phyloP scores from a whole-genome alignment of 2,329 filamentous ascomycete species.

The Colletotrichum brevisporum region DNA sequence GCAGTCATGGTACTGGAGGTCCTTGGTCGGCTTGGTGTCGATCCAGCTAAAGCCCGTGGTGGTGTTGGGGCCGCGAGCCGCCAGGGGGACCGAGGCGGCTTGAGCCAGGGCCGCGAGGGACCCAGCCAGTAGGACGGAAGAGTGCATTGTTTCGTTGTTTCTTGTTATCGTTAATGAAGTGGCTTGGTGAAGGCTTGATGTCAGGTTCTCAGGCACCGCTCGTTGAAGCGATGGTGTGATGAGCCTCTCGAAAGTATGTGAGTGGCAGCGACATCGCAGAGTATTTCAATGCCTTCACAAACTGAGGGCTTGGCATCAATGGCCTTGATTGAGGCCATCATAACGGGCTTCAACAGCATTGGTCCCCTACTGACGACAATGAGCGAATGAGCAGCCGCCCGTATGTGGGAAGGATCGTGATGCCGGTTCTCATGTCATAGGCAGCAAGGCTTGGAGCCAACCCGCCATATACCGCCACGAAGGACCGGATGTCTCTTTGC shows the following conservation, averaged over 20 bases:
- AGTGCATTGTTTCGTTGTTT: not conserved
- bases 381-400: not conserved
- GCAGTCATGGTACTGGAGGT: conserved; percentile 56
- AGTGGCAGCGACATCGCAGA: not conserved
- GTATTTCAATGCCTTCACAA: not conserved
- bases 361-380: not conserved
- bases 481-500: not conserved
- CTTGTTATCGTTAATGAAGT: not conserved
- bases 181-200: not conserved
- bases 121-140: not conserved
- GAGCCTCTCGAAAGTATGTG: not conserved
- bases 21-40: conserved; percentile 48
- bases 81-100: not conserved
- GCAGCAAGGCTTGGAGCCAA: not conserved
- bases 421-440: not conserved
- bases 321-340: not conserved
- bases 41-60: conserved; percentile 51
- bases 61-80: not conserved
- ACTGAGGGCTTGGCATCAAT: not conserved
- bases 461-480: not conserved
- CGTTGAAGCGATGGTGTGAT: not conserved
- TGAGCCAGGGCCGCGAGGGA: not conserved
- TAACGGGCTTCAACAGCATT: not conserved
- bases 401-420: not conserved
- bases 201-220: not conserved